Evolutionary conservation across 2,329 filamentous ascomycete genomes (phyloP).

Genomic region (Amauroascus verrucosus): DNA sequence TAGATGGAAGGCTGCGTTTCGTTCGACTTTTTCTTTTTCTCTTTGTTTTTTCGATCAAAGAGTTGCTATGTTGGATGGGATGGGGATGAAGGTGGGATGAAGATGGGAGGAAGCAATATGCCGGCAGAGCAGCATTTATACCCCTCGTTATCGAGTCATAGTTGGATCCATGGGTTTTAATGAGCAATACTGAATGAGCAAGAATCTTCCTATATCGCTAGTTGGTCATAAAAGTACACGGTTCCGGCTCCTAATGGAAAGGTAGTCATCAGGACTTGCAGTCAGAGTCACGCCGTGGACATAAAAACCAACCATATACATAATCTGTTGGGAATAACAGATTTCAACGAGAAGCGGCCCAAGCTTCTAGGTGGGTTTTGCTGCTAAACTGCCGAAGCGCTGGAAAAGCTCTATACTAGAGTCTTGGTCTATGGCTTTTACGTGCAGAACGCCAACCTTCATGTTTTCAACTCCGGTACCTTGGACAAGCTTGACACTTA

Average conservation of each 20-base stretch:
- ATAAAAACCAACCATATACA: neutral
- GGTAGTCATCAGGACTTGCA: neutral
- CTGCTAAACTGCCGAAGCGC: no score
- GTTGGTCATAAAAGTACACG: neutral
- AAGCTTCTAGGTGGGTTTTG: no score
- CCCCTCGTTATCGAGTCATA: neutral
- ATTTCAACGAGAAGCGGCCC: no score
- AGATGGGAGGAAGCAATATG: neutral
- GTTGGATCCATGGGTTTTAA: neutral
- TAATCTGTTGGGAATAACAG: neutral
- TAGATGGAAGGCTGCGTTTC: neutral
- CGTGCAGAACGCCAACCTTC: no score
- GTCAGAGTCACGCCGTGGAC: neutral
- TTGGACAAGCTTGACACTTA: no score
- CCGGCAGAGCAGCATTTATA: neutral
- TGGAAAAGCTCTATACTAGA: no score
- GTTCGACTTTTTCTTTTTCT: neutral
- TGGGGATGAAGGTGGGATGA: no score
- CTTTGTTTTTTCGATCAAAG: neutral
- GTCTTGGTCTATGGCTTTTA: no score
- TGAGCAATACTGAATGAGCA: neutral
- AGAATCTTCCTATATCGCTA: neutral
- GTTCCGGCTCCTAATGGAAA: neutral
- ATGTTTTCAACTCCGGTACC: no score
- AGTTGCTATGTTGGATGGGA: no score